Base-by-base conservation (phyloP, 2,329 filamentous ascomycete genomes). In the Verticillium longisporum region DNA sequence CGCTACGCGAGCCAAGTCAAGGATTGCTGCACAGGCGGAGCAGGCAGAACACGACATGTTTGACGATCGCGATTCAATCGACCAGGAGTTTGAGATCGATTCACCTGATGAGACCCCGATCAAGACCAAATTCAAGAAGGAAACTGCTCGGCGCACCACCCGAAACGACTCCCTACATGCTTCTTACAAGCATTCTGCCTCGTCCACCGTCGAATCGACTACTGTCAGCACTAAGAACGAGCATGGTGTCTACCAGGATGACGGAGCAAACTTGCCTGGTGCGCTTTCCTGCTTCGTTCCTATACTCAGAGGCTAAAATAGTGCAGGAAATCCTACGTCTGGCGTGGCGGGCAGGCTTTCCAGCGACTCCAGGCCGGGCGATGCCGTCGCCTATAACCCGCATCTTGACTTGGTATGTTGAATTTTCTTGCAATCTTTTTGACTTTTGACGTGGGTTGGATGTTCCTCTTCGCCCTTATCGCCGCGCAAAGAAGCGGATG, bases 381-480 rank as follows among this genome's bases (percentile, higher is more conserved):
- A 6, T 55, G 15, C 54, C 54, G 18, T 33, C 3, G 6, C 26
- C 6, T 55, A 33, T 33, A n/a, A 38, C 7, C 38, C 57, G 11
- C 31, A 31, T n/a, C 53, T 38, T 59, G 56, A 61, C 21, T 61
- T 53, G 63, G 41, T 60, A 60, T 57, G 61, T 62, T 55, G 63
- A 66, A 36, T 55, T 58, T 61, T 50, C 18, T 18, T 11, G 58
- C 65, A 64, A 62, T 65, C 62, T 60, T 59, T 61, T 59, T 61
- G 74, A 72, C 60, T 75, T 71, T 61, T 69, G 71, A 66, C 65
- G 69, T 62, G 72, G 70, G 55, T 68, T 69, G 31, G 70, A 69
- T 63, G 69, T 74, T 21, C 70, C 67, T 18, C 66, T 78, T 37
- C 74, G 75, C 68, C 71, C 5, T 68, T 79, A 18, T 73, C 73